Evolutionary conservation across 106 monocot species (phyloP).

Genomic region (Acorus calamus): DNA sequence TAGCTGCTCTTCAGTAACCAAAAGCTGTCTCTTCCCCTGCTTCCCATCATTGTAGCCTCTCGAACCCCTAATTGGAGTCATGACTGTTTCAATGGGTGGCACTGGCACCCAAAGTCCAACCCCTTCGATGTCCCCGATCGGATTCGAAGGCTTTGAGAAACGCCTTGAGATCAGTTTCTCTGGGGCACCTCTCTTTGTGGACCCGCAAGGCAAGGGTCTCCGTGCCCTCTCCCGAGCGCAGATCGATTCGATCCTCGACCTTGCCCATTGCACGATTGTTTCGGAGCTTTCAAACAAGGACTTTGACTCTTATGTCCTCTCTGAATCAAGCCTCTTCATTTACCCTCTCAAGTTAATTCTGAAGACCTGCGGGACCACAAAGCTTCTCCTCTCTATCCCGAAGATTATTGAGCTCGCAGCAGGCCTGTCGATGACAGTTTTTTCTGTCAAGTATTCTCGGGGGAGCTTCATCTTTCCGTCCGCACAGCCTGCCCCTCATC

Average conservation of each 20-base stretch:
- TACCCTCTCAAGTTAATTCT: conserved; percentile 69
- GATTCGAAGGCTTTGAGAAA: conserved; percentile 97
- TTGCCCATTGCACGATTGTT: conserved; percentile 77
- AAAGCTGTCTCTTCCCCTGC: conserved; percentile 6
- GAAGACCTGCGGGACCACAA: conserved; percentile 91
- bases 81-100: conserved; percentile 21
- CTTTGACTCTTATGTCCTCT: conserved; percentile 90
- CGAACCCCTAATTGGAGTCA: conserved; percentile 8
- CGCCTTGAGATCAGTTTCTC: conserved; percentile 81
- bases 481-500: conserved; percentile 77
- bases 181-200: conserved; percentile 39
- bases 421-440: conserved; percentile 34
- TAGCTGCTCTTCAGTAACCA: conserved; percentile 46
- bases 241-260: conserved; percentile 63
- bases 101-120: background rate
- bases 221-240: conserved; percentile 54
- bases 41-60: background rate
- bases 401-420: conserved; percentile 57
- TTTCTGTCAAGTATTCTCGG: conserved; percentile 64
- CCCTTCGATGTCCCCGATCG: conserved; percentile 40
- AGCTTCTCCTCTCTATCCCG: conserved; percentile 71
- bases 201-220: conserved; percentile 50
- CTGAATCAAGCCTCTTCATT: conserved; percentile 92
- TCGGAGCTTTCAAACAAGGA: conserved; percentile 66
- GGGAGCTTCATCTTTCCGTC: conserved; percentile 79